Percentiles rank a stretch among this genome's conserved stretches.
Evolutionary conservation across 306 rosid genomes (phyloP).

Genomic region (Quercus suber): DNA sequence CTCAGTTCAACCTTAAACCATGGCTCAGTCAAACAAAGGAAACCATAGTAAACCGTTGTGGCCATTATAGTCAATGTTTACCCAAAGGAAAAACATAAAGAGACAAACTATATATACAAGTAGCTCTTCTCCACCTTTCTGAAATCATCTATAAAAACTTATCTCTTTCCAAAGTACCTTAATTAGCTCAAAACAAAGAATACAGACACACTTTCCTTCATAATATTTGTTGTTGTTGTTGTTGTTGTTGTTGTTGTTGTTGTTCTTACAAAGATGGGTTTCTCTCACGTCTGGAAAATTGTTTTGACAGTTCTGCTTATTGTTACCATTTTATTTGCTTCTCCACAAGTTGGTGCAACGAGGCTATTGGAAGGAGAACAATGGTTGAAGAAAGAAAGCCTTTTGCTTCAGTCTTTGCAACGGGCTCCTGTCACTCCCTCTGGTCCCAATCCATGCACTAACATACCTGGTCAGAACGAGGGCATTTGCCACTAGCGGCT

Average conservation of each 20-base stretch:
- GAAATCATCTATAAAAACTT: too few species aligned
- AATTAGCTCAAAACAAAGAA: background rate
- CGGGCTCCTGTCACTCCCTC: background rate
- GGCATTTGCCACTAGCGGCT: slow-evolving; percentile 9
- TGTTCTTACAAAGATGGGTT: slow-evolving; percentile 13
- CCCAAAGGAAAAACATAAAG: background rate
- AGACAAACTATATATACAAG: background rate
- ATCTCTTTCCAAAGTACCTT: too few species aligned
- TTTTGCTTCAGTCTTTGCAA: slow-evolving; percentile 16
- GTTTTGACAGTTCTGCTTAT: slow-evolving; percentile 11
- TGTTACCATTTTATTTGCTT: slow-evolving; percentile 16
- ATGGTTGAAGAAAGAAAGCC: slow-evolving; percentile 20
- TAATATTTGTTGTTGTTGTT: too few species aligned
- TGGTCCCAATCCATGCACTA: slow-evolving; percentile 24
- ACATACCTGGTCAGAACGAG: slow-evolving; percentile 13
- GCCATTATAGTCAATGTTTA: background rate
- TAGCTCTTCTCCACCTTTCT: too few species aligned
- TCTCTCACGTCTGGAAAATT: background rate
- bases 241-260: too few species aligned
- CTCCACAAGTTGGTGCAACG: slow-evolving; percentile 26
- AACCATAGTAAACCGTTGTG: background rate
- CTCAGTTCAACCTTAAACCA: slow-evolving; percentile 25
- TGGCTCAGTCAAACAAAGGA: slow-evolving; percentile 18
- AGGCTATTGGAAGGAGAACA: slow-evolving; percentile 30
- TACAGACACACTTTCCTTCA: background rate